Conservation (phyloP, 345 rosid species). For the Linum lewisii region DNA sequence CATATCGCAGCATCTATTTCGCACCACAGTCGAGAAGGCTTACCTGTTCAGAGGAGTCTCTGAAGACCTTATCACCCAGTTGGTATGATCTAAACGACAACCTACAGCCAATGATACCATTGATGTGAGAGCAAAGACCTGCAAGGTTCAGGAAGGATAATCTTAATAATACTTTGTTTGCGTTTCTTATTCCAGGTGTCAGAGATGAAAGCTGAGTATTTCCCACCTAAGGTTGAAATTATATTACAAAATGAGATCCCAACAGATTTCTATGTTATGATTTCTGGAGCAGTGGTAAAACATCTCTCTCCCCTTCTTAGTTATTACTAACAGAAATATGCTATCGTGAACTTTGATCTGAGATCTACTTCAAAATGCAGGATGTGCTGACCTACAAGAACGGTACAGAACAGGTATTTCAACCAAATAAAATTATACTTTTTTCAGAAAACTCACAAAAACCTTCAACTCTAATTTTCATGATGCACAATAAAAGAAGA, state of each 20-base stretch:
- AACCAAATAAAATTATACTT: background rate
- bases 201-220: slow-evolving; percentile 76
- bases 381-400: slow-evolving; percentile 60
- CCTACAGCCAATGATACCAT: background rate
- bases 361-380: slow-evolving; percentile 32
- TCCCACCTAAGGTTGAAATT: slow-evolving; percentile 88
- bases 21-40: slow-evolving; percentile 34
- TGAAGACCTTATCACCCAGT: slow-evolving; percentile 55
- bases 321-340: background rate
- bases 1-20: slow-evolving; percentile 76
- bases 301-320: slow-evolving; percentile 9
- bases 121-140: background rate
- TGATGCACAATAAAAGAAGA: background rate
- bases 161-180: no score
- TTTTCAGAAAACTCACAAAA: background rate
- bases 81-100: slow-evolving; percentile 28
- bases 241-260: slow-evolving; percentile 83
- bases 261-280: slow-evolving; percentile 79
- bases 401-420: slow-evolving; percentile 66
- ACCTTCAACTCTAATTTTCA: background rate
- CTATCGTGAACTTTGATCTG: slow-evolving; percentile 10
- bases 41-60: slow-evolving; percentile 75
- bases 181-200: slow-evolving; percentile 42
- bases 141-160: background rate
- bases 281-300: slow-evolving; percentile 82